phyloP scores from a whole-genome alignment of 2,329 filamentous ascomycete genomes.

The Fusarium vanettenii region DNA sequence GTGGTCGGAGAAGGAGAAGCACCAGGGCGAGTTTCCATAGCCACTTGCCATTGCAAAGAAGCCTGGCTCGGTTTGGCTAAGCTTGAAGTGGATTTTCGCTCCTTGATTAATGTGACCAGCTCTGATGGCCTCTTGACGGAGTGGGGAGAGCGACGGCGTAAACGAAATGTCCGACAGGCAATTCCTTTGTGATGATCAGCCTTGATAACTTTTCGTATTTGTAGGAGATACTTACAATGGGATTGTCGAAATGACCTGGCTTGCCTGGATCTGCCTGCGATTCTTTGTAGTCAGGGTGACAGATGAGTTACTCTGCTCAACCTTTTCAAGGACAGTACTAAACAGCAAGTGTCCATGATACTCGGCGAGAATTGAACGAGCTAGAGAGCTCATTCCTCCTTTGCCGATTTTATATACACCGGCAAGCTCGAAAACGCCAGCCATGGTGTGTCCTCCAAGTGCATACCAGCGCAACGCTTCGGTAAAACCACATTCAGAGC shows the following conservation, averaged over 20 bases:
- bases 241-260: conserved; percentile 23
- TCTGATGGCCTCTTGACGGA: conserved; percentile 14
- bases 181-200: background rate
- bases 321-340: conserved; percentile 1
- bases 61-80: background rate
- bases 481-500: conserved; percentile 6
- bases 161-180: background rate
- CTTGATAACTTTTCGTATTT: no score
- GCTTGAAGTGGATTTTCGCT: conserved; percentile 27
- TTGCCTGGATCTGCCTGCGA: background rate
- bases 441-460: conserved; percentile 20
- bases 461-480: conserved; percentile 36
- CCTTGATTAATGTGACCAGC: conserved; percentile 22
- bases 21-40: conserved; percentile 11
- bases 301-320: background rate
- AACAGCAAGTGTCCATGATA: conserved; percentile 17
- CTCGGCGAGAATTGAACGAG: conserved; percentile 5
- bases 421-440: conserved; percentile 11
- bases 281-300: conserved; percentile 12
- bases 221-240: no score
- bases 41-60: conserved; percentile 23
- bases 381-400: conserved; percentile 33
- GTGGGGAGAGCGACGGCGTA: background rate
- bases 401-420: conserved; percentile 32
- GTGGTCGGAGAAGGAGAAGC: conserved; percentile 34